phyloP scores from a whole-genome alignment of 306 rosid genomes.

The Prinsepia uniflora region DNA sequence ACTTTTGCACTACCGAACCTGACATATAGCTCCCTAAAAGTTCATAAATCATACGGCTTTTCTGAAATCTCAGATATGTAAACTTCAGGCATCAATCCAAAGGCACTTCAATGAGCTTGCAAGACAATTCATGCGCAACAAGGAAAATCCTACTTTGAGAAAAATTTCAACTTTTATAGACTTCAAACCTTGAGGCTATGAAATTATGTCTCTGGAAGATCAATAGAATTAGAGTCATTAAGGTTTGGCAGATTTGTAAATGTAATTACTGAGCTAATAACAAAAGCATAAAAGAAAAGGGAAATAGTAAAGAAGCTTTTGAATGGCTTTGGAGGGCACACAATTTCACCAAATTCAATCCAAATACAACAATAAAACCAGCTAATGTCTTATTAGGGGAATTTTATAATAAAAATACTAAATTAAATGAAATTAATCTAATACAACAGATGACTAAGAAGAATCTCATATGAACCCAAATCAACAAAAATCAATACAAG shows the following conservation, averaged over 20 bases:
- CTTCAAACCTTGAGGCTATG: not conserved
- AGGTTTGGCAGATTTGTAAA: constrained; percentile 7
- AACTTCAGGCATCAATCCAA: constrained; percentile 16
- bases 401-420: not conserved
- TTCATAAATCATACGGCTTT: no score
- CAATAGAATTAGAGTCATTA: constrained; percentile 14
- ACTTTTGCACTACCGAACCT: constrained; percentile 25
- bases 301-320: not conserved
- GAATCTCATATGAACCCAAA: not conserved
- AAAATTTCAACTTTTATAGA: constrained; percentile 6
- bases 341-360: not conserved
- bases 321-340: not conserved
- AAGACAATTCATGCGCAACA: constrained; percentile 16
- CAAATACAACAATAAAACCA: not conserved
- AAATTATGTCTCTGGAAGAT: not conserved
- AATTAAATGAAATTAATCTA: not conserved
- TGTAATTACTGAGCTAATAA: constrained; percentile 33
- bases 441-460: not conserved
- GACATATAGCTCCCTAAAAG: constrained; percentile 8
- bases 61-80: no score
- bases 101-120: constrained; percentile 1
- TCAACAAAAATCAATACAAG: not conserved
- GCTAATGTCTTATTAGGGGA: not conserved
- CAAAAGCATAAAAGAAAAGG: not conserved
- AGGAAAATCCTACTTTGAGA: constrained; percentile 18